These are phyloP conservation scores for Starmerella vitae DNA, from an alignment of 805 yeast genomes.

Conservation along the genomic window DNA sequence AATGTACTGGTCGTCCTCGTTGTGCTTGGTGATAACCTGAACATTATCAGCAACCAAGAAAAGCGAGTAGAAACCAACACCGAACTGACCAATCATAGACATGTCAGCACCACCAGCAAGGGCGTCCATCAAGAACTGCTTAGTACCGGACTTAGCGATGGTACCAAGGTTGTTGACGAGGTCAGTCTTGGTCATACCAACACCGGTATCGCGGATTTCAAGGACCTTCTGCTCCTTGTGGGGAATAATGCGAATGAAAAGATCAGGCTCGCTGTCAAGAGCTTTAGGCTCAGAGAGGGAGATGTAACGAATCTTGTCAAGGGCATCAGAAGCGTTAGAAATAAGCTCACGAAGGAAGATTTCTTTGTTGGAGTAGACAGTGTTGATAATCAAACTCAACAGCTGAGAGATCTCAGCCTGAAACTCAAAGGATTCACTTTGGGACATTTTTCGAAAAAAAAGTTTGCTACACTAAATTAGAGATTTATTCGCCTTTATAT, in stretches of 20 bases:
- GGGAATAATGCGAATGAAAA: constrained; percentile 96
- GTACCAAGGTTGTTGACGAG: constrained; percentile 98
- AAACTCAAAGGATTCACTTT: constrained; percentile 48
- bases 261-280: constrained; percentile 89
- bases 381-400: constrained; percentile 99
- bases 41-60: constrained; percentile 98
- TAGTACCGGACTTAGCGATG: constrained; percentile 99
- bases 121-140: constrained; percentile 95
- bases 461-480: neutral
- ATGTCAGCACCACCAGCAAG: constrained; percentile 99
- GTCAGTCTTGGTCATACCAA: constrained; percentile 99
- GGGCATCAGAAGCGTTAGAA: constrained; percentile 97
- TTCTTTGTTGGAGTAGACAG: constrained; percentile 98
- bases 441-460: constrained; percentile 21
- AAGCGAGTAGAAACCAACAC: constrained; percentile 99
- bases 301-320: constrained; percentile 96
- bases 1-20: constrained; percentile 97
- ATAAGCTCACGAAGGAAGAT: constrained; percentile 97
- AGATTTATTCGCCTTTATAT: constrained; percentile 5
- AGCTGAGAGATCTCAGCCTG: constrained; percentile 99
- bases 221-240: constrained; percentile 83
- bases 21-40: constrained; percentile 95
- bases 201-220: constrained; percentile 98
- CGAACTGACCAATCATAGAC: constrained; percentile 99
- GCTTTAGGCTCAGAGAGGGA: constrained; percentile 83